Evolutionary conservation across 208 protist genomes (phyloP).

Genomic region (Trypanosoma platydactyli): DNA sequence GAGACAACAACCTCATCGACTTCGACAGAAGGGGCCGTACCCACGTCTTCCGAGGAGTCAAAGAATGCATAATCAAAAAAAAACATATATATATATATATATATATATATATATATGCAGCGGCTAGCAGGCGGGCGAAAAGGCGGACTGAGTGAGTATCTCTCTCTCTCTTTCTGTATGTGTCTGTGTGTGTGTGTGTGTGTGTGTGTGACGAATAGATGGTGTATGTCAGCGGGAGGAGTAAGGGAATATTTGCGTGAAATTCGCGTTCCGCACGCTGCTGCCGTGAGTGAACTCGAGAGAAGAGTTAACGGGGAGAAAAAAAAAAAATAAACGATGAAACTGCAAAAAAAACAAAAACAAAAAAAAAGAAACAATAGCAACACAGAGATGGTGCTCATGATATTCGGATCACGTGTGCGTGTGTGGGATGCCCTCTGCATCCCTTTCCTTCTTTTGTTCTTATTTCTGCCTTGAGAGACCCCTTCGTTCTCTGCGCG

Average conservation of each 20-base stretch:
- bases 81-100: conserved; percentile 17
- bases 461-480: no score
- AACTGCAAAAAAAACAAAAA: neutral
- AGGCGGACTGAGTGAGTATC: no score
- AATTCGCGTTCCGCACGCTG: no score
- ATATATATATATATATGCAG: neutral
- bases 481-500: no score
- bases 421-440: neutral
- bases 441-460: neutral
- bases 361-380: neutral
- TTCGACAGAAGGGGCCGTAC: neutral
- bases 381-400: neutral
- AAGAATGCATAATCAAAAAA: conserved; percentile 11
- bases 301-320: no score
- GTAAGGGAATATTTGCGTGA: no score
- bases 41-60: neutral
- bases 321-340: neutral
- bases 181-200: conserved; percentile 20
- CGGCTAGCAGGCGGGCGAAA: neutral
- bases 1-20: neutral
- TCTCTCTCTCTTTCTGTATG: conserved; percentile 10
- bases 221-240: no score
- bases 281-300: no score
- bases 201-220: neutral
- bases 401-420: neutral